Evolutionary conservation across 2,329 filamentous ascomycete genomes (phyloP), one percentile per base, ranked within the genome.

Genomic region (Hypoxylon sp.): DNA sequence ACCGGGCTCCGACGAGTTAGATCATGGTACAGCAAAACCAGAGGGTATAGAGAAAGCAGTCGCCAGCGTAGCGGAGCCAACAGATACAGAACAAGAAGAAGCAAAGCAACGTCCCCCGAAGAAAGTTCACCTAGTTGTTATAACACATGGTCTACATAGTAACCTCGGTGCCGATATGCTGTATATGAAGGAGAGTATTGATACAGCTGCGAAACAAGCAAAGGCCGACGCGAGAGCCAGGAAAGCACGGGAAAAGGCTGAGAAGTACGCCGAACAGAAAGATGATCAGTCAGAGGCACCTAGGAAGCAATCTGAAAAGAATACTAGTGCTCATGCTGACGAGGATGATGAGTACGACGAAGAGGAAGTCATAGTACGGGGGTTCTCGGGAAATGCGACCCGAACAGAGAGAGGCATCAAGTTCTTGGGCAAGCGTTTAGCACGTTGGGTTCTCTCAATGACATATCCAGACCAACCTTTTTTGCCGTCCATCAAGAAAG

Each of bases 141-240:
- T 99, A 38, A 97, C 94, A 0, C 94, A 99, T 73, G 94, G 94
- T 0, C 72, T 99, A 57, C 94, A 99, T 71, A 96, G 93, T 72
- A 99, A 99, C 69, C 79, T 97, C 8, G 91, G 94, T 4, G 89
- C 91, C 15, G 94, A 99, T 69, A 96, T 99, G 94, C 78, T 99
- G 13, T 99, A 90, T 68, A 75, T 99, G 69, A 99, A 99, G 68
- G 94, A 99, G 72, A 96, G 91, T 71, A 97, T 99, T 56, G 94
- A 99, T 73, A 84, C 86, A 19, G 86, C 90, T 2, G 88, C 87
- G 3, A 87, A 78, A 63, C 85, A 93, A 67, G 88, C 90, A 19
- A 86, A 87, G 62, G 75, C 84, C 38, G 87, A 90, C 69, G 83
- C 86, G 26, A 86, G 80, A 67, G 78, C 75, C 38, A 79, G 88